Evolutionary conservation across 257 asterid species (phyloP).

Genomic region (Gentiana macrophylla): DNA sequence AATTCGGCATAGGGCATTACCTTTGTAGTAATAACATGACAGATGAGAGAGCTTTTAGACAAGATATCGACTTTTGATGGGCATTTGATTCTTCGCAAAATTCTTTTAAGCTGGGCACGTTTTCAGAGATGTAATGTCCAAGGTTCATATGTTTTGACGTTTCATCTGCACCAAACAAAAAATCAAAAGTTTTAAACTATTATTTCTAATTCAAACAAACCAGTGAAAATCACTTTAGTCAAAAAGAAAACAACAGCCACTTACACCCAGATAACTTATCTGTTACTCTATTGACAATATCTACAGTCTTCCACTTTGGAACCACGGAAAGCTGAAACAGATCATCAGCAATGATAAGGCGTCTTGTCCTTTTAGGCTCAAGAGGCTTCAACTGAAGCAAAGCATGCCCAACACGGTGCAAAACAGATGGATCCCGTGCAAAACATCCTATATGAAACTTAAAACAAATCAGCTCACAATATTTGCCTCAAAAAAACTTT

Average conservation of each 20-base stretch:
- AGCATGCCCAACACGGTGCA: conserved; percentile 78
- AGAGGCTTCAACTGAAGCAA: conserved; percentile 54
- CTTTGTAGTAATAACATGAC: conserved; percentile 72
- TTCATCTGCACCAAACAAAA: conserved; percentile 43
- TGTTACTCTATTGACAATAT: conserved; percentile 53
- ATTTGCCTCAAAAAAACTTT: neutral
- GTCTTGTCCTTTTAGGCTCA: conserved; percentile 61
- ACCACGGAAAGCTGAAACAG: conserved; percentile 83
- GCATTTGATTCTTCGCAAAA: conserved; percentile 41
- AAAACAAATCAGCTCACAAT: conserved; percentile 7
- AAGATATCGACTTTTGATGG: conserved; percentile 48
- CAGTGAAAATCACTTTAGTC: too few species aligned
- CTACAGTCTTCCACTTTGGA: conserved; percentile 57
- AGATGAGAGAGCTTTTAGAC: conserved; percentile 59
- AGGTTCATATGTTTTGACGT: conserved; percentile 44
- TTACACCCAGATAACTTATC: conserved; percentile 67
- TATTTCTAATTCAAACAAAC: neutral
- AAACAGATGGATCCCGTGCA: conserved; percentile 71
- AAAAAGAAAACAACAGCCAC: conserved; percentile 11
- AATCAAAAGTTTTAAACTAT: conserved; percentile 5
- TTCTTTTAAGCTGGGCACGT: conserved; percentile 63
- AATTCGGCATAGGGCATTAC: conserved; percentile 15
- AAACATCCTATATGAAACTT: conserved; percentile 56
- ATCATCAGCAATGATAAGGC: conserved; percentile 82
- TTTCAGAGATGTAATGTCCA: conserved; percentile 64